Conservation (phyloP, 2,329 filamentous ascomycete species). For the Aspergillus transmontanensis region DNA sequence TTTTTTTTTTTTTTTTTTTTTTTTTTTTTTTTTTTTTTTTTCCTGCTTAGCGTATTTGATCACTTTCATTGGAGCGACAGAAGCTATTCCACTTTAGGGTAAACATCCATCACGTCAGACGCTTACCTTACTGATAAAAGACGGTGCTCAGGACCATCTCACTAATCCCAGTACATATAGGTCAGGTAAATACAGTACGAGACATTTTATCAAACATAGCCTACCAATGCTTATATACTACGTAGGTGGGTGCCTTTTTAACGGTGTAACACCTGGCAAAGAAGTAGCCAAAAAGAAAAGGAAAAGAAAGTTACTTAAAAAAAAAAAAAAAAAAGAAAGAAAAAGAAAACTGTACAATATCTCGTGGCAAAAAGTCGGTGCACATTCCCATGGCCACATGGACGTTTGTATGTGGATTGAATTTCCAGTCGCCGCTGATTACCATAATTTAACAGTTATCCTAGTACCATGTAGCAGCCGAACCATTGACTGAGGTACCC, state of each 20-base stretch:
- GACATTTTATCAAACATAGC: neutral
- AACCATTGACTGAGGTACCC: neutral
- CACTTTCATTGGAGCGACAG: neutral
- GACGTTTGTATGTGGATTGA: neutral
- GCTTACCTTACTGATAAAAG: neutral
- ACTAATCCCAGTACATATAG: neutral
- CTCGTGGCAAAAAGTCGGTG: constrained; percentile 5
- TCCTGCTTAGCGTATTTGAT: neutral
- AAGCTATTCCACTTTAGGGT: neutral
- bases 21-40: neutral
- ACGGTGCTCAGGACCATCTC: neutral
- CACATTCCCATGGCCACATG: constrained; percentile 2
- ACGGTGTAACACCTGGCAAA: neutral
- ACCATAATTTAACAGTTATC: neutral
- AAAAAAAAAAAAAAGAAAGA: neutral
- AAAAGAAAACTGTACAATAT: neutral
- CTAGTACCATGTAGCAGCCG: neutral
- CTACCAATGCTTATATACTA: neutral
- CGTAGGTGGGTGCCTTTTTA: neutral
- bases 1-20: too few species aligned
- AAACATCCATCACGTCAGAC: neutral
- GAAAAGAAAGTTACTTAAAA: neutral
- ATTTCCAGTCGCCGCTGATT: neutral
- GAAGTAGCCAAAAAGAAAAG: neutral
- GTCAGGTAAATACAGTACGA: neutral